A percentile compares a stretch with the other conserved stretches of the same genome.
phyloP scores from a whole-genome alignment of 176 grass and related monocot species.

The Oryza nivara region DNA sequence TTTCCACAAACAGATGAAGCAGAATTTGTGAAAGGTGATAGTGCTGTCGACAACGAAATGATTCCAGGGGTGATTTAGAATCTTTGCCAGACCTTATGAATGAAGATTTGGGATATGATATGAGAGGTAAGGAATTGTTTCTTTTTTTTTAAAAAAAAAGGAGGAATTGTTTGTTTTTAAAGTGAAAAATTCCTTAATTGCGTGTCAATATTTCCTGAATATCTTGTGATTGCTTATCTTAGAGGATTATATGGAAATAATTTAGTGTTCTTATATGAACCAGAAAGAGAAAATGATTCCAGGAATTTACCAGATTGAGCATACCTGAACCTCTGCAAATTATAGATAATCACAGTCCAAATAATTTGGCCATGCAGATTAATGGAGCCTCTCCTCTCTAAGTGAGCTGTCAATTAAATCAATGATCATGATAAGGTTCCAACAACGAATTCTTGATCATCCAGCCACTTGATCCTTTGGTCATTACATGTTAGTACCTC shows the following conservation, averaged over 20 bases:
- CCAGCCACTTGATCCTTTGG: not conserved
- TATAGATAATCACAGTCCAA: not conserved
- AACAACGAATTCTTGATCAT: not conserved
- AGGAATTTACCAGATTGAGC: not conserved
- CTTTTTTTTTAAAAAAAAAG: too few species aligned
- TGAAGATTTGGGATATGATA: constrained; percentile 39
- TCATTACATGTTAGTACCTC: not conserved
- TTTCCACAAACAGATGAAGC: constrained; percentile 34
- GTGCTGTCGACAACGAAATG: constrained; percentile 24
- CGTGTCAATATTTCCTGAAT: not conserved
- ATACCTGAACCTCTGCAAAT: not conserved
- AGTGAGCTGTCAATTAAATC: not conserved
- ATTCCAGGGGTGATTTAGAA: constrained; percentile 29
- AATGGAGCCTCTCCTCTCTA: not conserved
- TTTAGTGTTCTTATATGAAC: not conserved
- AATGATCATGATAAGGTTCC: not conserved
- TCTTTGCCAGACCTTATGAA: not conserved
- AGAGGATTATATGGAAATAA: not conserved
- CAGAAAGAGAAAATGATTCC: not conserved
- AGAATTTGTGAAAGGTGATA: constrained; percentile 32
- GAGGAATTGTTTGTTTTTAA: constrained; percentile 19
- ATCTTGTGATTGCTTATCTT: not conserved
- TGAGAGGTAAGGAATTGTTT: constrained; percentile 24
- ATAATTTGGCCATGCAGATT: not conserved
- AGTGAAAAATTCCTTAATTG: not conserved